These are phyloP conservation scores for Arachis monticola DNA, from an alignment of 331 rosid species.

Conservation along the genomic window DNA sequence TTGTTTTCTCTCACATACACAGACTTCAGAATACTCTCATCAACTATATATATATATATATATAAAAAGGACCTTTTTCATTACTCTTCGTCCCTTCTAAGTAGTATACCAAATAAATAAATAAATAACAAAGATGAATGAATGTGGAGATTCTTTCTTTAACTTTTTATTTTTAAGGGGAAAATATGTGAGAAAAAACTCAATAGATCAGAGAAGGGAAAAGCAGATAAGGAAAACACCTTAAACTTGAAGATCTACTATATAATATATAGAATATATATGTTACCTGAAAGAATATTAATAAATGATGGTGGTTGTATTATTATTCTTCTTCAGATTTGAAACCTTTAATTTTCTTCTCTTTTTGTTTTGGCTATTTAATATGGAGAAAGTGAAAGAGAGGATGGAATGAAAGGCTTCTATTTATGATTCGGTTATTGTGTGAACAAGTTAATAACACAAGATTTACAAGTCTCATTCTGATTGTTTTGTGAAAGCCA, in stretches of 20 bases:
- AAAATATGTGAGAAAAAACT: no score
- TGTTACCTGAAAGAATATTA: neutral
- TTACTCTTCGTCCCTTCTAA: conserved; percentile 25
- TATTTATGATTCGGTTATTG: conserved; percentile 53
- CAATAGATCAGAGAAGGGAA: no score
- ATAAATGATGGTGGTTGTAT: neutral
- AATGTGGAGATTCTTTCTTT: neutral
- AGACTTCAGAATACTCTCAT: conserved; percentile 23
- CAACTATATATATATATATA: neutral
- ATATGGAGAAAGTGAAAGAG: no score
- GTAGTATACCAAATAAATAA: neutral
- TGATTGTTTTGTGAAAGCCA: conserved; percentile 45
- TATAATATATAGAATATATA: neutral
- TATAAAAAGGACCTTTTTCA: conserved; percentile 46
- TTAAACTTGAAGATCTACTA: neutral
- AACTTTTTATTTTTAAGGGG: no score
- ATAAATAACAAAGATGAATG: neutral
- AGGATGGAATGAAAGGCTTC: neutral
- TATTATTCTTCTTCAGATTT: no score
- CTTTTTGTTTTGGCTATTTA: no score
- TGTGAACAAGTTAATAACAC: conserved; percentile 36
- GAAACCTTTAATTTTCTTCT: neutral
- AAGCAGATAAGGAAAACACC: neutral
- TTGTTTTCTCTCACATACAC: neutral
- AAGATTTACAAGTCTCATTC: conserved; percentile 49